Evolutionary conservation across 202 grass and related monocot genomes (phyloP).

Genomic region (Panicum hallii): DNA sequence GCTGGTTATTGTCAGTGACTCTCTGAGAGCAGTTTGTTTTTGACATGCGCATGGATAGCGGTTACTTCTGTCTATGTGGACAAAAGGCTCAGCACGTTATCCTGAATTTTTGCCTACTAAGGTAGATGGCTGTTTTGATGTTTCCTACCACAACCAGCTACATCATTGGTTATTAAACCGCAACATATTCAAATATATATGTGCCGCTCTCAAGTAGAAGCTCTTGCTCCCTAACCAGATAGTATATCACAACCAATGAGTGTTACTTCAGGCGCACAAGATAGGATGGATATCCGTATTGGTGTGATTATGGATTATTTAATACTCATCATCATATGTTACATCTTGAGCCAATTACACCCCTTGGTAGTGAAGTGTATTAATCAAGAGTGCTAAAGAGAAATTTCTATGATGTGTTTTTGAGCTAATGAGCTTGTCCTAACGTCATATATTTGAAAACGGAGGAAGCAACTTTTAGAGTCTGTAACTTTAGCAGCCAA

Average conservation of each 20-base stretch:
- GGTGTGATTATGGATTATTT: background rate
- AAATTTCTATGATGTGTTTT: constrained; percentile 16
- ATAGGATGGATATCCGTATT: background rate
- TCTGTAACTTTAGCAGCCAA: constrained; percentile 33
- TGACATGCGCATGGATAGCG: background rate
- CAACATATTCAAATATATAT: background rate
- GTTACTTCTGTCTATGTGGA: background rate
- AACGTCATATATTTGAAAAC: background rate
- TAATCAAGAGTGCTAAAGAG: constrained; percentile 12
- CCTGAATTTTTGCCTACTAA: background rate
- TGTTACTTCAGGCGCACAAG: background rate
- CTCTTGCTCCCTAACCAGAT: background rate
- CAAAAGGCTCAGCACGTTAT: background rate
- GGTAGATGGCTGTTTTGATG: background rate
- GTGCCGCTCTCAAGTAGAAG: background rate
- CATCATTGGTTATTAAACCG: background rate
- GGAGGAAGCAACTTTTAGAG: constrained; percentile 10
- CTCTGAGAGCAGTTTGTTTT: background rate
- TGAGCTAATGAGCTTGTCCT: background rate
- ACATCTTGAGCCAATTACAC: constrained; percentile 6
- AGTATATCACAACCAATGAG: background rate
- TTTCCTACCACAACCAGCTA: background rate
- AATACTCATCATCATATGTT: background rate
- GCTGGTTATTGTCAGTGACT: background rate
- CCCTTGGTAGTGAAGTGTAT: constrained; percentile 5